Base-by-base conservation (phyloP, 768 basidiomycete genomes). In the Agaricus subrufescens region DNA sequence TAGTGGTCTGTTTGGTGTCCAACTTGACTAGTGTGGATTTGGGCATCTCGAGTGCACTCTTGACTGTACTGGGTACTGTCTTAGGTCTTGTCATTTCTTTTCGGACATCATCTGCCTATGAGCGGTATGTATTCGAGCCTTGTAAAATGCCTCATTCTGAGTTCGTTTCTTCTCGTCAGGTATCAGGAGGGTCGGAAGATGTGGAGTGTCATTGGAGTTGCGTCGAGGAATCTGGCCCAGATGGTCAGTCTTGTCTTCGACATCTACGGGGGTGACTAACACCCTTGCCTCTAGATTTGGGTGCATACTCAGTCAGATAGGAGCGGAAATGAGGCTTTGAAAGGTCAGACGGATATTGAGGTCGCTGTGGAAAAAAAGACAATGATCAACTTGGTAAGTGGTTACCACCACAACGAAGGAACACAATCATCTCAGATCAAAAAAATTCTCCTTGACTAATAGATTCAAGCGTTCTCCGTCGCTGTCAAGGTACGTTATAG, bases 61-160 rank as follows among this genome's bases (percentile, higher is more conserved):
- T 90, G 55, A 85, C 86, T 3, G 87, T 89, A 6, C 74, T 90
- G 51, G 87, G 87, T 79, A 85, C 84, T 12, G 84, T 88, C 27
- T 79, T 87, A 66, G 85, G 79, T 79, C 71, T 85, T 62, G 83
- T 85, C 47, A 82, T 90, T 51, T 85, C 84, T 0, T 90, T 89
- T 71, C 74, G 87, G 58, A 88, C 85, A 6, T 85, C 84, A 10
- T 85, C 83, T 38, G 86, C 87, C 1, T 87, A 87, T 64, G 83
- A 86, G 52, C 31, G 52, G 42, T 58, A 34, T 15, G 42, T 8
- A 42, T 30, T 23, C 10, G 25, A 1, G 8, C 3, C 15, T 29
- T 27, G 26, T 25, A 26, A 3, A 38, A 5, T 11, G 8, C 5
- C 29, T 29, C 4, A 14, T 26, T 48, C n/a, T 27, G 8, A 10